Evolutionary conservation across 371 early-diverging fungal species (phyloP).

Genomic region (Apophysomyces variabilis): DNA sequence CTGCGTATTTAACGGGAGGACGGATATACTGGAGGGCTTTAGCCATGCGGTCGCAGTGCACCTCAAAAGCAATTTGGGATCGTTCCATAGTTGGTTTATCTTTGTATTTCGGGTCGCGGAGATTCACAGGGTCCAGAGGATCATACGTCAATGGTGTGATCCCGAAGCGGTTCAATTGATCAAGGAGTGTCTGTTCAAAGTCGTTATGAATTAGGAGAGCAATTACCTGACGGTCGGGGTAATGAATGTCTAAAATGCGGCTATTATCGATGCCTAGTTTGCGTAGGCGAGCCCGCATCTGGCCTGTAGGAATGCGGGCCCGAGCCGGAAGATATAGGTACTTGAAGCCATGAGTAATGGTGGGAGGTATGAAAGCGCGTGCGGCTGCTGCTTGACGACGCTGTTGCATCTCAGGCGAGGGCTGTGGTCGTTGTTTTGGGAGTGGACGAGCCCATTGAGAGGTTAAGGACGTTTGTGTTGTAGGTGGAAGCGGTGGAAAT

Average conservation of each 20-base stretch:
- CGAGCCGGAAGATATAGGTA: slow-evolving; percentile 1
- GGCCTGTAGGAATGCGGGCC: neutral
- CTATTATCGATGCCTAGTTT: slow-evolving; percentile 6
- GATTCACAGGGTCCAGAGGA: slow-evolving; percentile 10
- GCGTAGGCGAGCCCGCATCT: slow-evolving; percentile 1
- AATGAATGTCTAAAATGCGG: slow-evolving; percentile 13
- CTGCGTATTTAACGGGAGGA: slow-evolving; percentile 12
- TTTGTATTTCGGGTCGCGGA: slow-evolving; percentile 21
- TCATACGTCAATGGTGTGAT: slow-evolving; percentile 7
- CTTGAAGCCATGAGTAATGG: slow-evolving; percentile 5
- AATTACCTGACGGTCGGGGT: slow-evolving; percentile 6
- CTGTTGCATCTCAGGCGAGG: slow-evolving; percentile 14
- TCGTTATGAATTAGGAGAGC: slow-evolving; percentile 17
- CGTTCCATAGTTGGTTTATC: no score
- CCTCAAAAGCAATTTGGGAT: no score
- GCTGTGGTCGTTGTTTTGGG: neutral
- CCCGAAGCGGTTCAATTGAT: neutral
- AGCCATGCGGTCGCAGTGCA: no score
- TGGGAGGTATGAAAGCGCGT: neutral
- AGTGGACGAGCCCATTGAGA: neutral
- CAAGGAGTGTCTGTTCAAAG: neutral
- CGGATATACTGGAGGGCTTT: no score
- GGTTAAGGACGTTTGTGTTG: neutral
- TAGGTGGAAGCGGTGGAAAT: no score
- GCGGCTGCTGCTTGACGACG: neutral